Conservation (phyloP, 2,329 filamentous ascomycete species). For the Coniochaeta sp. region DNA sequence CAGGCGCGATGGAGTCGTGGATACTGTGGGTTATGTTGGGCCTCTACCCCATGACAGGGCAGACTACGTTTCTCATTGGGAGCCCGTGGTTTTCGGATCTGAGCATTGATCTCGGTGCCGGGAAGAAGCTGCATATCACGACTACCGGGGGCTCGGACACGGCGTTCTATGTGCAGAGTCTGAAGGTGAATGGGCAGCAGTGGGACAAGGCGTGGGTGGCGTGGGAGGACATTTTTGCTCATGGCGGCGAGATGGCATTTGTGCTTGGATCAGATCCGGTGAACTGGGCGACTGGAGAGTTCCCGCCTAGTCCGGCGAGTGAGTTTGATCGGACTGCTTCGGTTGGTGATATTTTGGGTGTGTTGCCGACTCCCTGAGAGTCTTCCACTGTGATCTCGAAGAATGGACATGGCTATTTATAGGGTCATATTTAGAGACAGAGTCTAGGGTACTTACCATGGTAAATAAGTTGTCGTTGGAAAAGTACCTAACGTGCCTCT, state of each 20-base stretch:
- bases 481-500: no score
- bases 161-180: constrained; percentile 55
- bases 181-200: constrained; percentile 54
- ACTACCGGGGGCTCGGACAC: constrained; percentile 36
- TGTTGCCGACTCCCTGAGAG: neutral
- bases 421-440: no score
- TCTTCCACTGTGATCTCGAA: neutral
- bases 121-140: constrained; percentile 47
- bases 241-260: constrained; percentile 57
- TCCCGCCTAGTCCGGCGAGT: constrained; percentile 52
- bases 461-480: no score
- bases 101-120: constrained; percentile 47
- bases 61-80: constrained; percentile 59
- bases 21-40: constrained; percentile 63
- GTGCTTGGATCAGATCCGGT: constrained; percentile 45
- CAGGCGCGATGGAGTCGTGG: constrained; percentile 67
- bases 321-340: constrained; percentile 2
- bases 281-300: constrained; percentile 51
- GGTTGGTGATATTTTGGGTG: neutral
- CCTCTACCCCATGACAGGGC: constrained; percentile 59
- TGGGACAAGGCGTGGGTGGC: constrained; percentile 60
- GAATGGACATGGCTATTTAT: neutral
- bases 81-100: constrained; percentile 56
- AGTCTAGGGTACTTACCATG: no score
- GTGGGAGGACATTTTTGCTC: constrained; percentile 58